These are phyloP conservation scores for Lecanicillium sp. DNA, from an alignment of 2,329 filamentous ascomycete species.

Conservation along the genomic window DNA sequence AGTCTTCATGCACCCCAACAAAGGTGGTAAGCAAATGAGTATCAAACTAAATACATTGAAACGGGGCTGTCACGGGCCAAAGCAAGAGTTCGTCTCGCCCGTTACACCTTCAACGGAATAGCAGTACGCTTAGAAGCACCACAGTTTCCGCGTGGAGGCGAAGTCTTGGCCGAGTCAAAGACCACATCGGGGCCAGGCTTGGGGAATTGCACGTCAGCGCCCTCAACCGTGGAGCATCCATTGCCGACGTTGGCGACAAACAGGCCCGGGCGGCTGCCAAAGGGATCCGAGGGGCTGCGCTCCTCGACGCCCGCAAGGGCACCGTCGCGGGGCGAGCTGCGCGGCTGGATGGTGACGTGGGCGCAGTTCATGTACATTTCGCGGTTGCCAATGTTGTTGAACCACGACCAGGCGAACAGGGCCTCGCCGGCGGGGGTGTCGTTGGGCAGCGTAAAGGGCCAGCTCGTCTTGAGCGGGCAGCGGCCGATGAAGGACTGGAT, in stretches of 20 bases:
- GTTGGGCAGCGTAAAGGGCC: conserved; percentile 56
- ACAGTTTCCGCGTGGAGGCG: conserved; percentile 7
- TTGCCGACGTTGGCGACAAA: conserved; percentile 58
- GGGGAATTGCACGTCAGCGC: conserved; percentile 50
- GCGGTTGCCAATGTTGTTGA: conserved; percentile 65
- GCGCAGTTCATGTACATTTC: conserved; percentile 76
- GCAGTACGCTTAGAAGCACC: neutral
- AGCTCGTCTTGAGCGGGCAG: conserved; percentile 39
- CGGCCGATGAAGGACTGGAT: conserved; percentile 41
- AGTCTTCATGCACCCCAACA: too few species aligned
- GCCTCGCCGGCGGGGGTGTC: conserved; percentile 40
- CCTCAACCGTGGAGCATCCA: conserved; percentile 45
- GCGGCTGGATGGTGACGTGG: conserved; percentile 35
- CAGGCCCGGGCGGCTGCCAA: conserved; percentile 38
- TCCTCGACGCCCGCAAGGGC: neutral
- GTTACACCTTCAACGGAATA: too few species aligned
- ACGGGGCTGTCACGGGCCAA: too few species aligned
- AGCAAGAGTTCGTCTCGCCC: too few species aligned
- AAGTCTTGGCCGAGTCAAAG: conserved; percentile 4
- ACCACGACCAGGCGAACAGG: conserved; percentile 64
- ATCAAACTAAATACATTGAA: too few species aligned
- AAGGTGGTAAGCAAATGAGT: too few species aligned
- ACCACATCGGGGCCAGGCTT: conserved; percentile 45
- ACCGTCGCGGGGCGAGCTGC: neutral
- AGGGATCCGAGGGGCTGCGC: conserved; percentile 7